phyloP scores from a whole-genome alignment of 345 rosid genomes.

The Euphorbia lathyris region DNA sequence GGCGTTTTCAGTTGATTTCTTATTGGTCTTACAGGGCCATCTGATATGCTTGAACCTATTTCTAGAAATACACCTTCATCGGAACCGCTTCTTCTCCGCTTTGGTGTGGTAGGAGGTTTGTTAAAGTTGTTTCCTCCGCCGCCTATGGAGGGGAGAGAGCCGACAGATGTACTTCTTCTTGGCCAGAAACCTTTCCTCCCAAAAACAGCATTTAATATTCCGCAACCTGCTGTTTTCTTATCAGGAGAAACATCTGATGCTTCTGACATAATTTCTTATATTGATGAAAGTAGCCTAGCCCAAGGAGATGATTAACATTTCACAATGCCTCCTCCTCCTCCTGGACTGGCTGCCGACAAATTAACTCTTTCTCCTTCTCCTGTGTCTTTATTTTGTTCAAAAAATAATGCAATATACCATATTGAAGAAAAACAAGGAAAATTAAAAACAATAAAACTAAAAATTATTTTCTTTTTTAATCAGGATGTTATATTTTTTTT shows the following conservation, averaged over 20 bases:
- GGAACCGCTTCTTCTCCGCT: constrained; percentile 43
- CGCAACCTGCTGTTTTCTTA: constrained; percentile 53
- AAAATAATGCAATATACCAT: constrained; percentile 22
- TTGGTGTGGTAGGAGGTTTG: constrained; percentile 42
- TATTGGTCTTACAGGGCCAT: constrained; percentile 25
- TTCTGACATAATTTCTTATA: neutral
- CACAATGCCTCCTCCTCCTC: constrained; percentile 36
- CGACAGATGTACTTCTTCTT: constrained; percentile 52
- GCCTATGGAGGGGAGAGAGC: constrained; percentile 31
- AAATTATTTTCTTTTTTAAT: constrained; percentile 9
- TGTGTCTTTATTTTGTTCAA: constrained; percentile 25
- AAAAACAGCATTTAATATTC: constrained; percentile 58
- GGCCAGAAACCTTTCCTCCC: constrained; percentile 58
- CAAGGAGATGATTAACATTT: constrained; percentile 34
- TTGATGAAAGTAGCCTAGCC: constrained; percentile 13
- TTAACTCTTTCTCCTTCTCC: constrained; percentile 4
- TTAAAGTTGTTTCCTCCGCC: constrained; percentile 25
- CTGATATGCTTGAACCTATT: constrained; percentile 11
- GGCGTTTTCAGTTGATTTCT: constrained; percentile 13
- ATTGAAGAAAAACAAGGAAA: constrained; percentile 6
- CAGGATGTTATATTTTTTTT: neutral
- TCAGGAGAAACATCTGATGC: constrained; percentile 43
- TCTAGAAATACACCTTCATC: constrained; percentile 44
- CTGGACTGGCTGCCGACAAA: constrained; percentile 35
- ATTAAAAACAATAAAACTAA: neutral